phyloP scores from a whole-genome alignment of 331 rosid species.

The Cydonia oblonga region DNA sequence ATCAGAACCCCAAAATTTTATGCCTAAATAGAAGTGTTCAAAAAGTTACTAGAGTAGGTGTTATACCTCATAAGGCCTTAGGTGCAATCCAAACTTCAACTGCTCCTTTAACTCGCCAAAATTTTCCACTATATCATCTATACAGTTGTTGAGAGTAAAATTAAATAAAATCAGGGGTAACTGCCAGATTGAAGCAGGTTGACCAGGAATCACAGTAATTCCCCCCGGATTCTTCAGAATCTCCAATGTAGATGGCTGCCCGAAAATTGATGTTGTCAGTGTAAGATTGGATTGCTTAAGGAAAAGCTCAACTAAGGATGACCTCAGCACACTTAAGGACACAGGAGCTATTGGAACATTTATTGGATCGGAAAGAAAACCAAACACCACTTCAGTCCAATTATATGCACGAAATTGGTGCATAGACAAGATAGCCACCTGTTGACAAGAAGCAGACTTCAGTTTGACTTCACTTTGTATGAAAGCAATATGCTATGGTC shows the following conservation, averaged over 20 bases:
- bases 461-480: slow-evolving; percentile 13
- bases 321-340: slow-evolving; percentile 60
- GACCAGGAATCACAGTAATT: slow-evolving; percentile 58
- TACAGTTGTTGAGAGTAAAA: slow-evolving; percentile 65
- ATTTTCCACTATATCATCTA: slow-evolving; percentile 44
- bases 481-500: neutral
- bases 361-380: slow-evolving; percentile 65
- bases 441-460: slow-evolving; percentile 18
- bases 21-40: slow-evolving; percentile 3
- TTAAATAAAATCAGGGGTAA: slow-evolving; percentile 63
- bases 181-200: slow-evolving; percentile 54
- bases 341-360: slow-evolving; percentile 50
- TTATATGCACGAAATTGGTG: slow-evolving; percentile 41
- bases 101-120: slow-evolving; percentile 49
- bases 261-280: slow-evolving; percentile 55
- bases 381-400: slow-evolving; percentile 62
- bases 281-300: slow-evolving; percentile 67
- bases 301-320: slow-evolving; percentile 62
- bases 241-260: slow-evolving; percentile 59
- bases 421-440: slow-evolving; percentile 78
- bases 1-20: neutral
- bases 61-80: slow-evolving; percentile 63
- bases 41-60: slow-evolving; percentile 3
- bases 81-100: slow-evolving; percentile 55
- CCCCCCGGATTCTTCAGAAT: slow-evolving; percentile 73